Conservation (phyloP, 805 yeast species). For the Candida oleophila region DNA sequence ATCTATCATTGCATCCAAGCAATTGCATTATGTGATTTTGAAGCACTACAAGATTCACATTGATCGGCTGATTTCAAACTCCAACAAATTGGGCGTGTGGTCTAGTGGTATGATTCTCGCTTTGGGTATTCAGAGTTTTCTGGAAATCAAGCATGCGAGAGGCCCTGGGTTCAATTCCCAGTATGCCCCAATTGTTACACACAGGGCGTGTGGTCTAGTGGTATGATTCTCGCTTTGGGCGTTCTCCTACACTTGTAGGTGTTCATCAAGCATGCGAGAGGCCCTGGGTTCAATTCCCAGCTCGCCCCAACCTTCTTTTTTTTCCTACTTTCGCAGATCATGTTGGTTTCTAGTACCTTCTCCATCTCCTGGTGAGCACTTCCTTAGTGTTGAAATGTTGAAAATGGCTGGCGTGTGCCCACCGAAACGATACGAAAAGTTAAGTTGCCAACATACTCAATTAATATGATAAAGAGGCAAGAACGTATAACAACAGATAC, state of each 20-base stretch:
- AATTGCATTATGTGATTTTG: too few relatives aligned
- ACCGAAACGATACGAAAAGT: not conserved
- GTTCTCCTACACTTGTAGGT: not conserved
- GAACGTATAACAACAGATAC: too few relatives aligned
- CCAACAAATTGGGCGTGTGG: constrained; percentile 22
- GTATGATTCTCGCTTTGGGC: constrained; percentile 36
- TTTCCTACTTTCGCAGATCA: not conserved
- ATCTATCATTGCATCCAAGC: too few relatives aligned
- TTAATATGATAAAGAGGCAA: not conserved
- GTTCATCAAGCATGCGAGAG: constrained; percentile 36
- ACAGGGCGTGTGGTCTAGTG: constrained; percentile 31
- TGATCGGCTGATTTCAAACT: not conserved
- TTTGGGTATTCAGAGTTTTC: constrained; percentile 17
- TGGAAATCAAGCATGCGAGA: constrained; percentile 33
- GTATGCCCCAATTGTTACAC: not conserved
- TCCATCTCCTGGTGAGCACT: too few relatives aligned
- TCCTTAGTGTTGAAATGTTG: not conserved
- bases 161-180: constrained; percentile 56
- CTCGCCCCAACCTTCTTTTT: constrained; percentile 21
- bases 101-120: constrained; percentile 36
- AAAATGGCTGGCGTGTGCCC: not conserved
- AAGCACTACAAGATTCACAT: too few relatives aligned
- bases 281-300: constrained; percentile 57
- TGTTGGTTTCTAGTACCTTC: not conserved
- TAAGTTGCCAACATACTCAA: not conserved